phyloP scores from a whole-genome alignment of 2,329 filamentous ascomycete species.

The Geosmithia flava region DNA sequence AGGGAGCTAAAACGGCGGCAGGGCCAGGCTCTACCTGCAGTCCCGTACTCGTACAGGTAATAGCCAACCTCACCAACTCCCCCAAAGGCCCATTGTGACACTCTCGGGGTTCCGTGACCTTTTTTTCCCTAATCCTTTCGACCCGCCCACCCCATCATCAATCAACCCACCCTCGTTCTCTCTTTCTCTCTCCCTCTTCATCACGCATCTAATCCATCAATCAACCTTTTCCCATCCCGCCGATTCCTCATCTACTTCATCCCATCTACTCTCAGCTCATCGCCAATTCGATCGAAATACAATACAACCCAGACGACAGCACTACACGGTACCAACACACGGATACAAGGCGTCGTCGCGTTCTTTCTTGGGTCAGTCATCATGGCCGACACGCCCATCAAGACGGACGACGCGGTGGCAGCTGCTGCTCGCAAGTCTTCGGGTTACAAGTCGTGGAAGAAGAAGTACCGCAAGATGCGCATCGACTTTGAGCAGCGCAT shows the following conservation, averaged over 20 bases:
- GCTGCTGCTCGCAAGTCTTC: slow-evolving; percentile 21
- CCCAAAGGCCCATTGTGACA: background rate
- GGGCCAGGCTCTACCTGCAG: no score
- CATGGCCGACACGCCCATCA: slow-evolving; percentile 21
- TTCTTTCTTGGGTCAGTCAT: background rate
- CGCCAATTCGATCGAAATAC: no score
- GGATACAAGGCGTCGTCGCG: no score
- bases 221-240: background rate
- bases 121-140: background rate
- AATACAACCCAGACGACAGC: no score
- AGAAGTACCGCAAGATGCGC: slow-evolving; percentile 93
- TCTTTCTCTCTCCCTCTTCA: background rate
- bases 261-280: no score
- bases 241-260: no score
- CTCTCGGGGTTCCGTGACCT: background rate
- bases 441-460: slow-evolving; percentile 63
- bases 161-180: background rate
- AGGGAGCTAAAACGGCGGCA: background rate
- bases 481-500: slow-evolving; percentile 66
- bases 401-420: slow-evolving; percentile 18
- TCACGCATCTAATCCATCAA: background rate
- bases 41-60: no score
- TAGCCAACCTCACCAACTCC: background rate
- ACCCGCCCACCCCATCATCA: background rate
- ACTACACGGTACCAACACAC: background rate